These are phyloP conservation scores for Parsonsia alboflavescens DNA, from an alignment of 257 asterid genomes.

Conservation along the genomic window DNA sequence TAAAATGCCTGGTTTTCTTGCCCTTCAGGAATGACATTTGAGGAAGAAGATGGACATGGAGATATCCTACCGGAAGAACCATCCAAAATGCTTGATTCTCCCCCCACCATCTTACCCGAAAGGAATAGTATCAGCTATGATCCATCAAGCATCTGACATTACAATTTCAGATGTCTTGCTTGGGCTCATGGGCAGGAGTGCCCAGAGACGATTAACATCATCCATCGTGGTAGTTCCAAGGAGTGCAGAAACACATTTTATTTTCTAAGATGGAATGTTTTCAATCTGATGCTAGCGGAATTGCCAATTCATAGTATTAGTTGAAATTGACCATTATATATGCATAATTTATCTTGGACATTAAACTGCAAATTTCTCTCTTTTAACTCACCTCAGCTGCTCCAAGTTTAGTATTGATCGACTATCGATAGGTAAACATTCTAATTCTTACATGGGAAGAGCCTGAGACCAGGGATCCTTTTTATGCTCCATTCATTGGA, in stretches of 20 bases:
- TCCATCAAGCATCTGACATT: not conserved
- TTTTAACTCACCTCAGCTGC: too few relatives aligned
- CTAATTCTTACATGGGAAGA: not conserved
- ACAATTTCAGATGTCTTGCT: not conserved
- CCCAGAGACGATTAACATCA: constrained; percentile 16
- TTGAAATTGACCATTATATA: not conserved
- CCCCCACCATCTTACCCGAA: constrained; percentile 13
- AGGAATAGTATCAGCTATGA: constrained; percentile 8
- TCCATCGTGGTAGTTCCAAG: not conserved
- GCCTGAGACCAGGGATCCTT: not conserved
- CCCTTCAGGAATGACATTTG: constrained; percentile 12
- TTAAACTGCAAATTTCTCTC: too few relatives aligned
- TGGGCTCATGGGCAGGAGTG: not conserved
- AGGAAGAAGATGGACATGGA: constrained; percentile 17
- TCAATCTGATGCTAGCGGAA: too few relatives aligned
- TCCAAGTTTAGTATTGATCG: too few relatives aligned
- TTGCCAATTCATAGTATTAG: too few relatives aligned
- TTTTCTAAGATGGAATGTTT: not conserved
- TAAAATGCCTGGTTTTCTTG: not conserved
- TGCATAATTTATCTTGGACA: not conserved
- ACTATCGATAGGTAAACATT: too few relatives aligned
- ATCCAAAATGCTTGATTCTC: constrained; percentile 25
- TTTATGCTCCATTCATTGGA: not conserved
- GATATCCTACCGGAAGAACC: constrained; percentile 24
- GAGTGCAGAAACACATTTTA: not conserved